Evolutionary conservation across 192 early-diverging fungal species (phyloP).

Genomic region (Podila epigama): DNA sequence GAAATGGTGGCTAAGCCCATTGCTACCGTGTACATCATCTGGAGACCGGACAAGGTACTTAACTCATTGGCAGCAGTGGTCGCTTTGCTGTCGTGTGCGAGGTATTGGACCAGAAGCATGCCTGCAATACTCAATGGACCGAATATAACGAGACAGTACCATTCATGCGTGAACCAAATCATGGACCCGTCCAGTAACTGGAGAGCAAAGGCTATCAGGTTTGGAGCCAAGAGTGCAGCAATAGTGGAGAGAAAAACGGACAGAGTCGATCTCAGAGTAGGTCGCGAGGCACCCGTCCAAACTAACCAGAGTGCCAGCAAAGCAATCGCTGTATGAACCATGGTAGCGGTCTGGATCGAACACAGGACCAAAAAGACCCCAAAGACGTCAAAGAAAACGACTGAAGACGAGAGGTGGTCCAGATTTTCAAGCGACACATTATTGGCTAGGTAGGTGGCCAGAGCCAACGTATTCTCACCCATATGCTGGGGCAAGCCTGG

Average conservation of each 20-base stretch:
- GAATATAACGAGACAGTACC: slow-evolving; percentile 60
- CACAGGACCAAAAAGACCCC: slow-evolving; percentile 68
- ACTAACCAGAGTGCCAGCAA: slow-evolving; percentile 30
- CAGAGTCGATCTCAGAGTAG: slow-evolving; percentile 15
- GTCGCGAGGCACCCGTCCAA: slow-evolving; percentile 24
- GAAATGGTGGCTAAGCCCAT: slow-evolving; percentile 23
- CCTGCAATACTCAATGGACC: slow-evolving; percentile 55
- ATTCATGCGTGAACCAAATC: slow-evolving; percentile 70
- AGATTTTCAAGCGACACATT: slow-evolving; percentile 51
- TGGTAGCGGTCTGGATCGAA: slow-evolving; percentile 58
- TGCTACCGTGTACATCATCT: slow-evolving; percentile 8
- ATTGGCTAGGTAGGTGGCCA: slow-evolving; percentile 58
- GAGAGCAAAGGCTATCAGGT: slow-evolving; percentile 13
- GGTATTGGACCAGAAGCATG: slow-evolving; percentile 45
- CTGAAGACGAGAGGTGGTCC: slow-evolving; percentile 53
- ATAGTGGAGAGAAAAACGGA: slow-evolving; percentile 37
- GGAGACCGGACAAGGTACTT: slow-evolving; percentile 13
- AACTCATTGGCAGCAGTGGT: slow-evolving; percentile 14
- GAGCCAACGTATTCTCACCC: slow-evolving; percentile 70
- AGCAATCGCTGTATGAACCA: slow-evolving; percentile 54
- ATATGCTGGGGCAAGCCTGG: slow-evolving; percentile 73
- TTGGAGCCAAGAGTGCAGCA: slow-evolving; percentile 37
- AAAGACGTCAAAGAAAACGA: slow-evolving; percentile 71
- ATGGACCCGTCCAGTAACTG: slow-evolving; percentile 46
- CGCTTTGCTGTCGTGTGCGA: slow-evolving; percentile 19